Percentiles rank a stretch among this genome's conserved stretches.
These are phyloP conservation scores for Zarea fungicola DNA, from an alignment of 2,329 filamentous ascomycete genomes.

Conservation along the genomic window DNA sequence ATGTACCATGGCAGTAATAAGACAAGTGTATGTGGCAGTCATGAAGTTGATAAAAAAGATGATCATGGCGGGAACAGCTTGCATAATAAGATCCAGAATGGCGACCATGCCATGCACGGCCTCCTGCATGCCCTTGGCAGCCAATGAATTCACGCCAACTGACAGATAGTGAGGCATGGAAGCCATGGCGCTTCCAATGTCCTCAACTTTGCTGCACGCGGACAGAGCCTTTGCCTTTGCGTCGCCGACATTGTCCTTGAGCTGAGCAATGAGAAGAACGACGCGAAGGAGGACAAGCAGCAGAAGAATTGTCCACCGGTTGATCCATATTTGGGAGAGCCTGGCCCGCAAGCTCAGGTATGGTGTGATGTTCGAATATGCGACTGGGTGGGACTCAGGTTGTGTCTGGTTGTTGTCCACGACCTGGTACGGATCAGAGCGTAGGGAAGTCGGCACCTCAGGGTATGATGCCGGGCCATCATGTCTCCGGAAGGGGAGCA, in stretches of 20 bases:
- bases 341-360: slow-evolving; percentile 87
- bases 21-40: slow-evolving; percentile 82
- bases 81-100: slow-evolving; percentile 73
- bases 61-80: slow-evolving; percentile 79
- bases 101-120: slow-evolving; percentile 75
- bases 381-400: slow-evolving; percentile 39
- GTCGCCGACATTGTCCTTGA: slow-evolving; percentile 68
- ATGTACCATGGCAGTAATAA: slow-evolving; percentile 77
- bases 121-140: slow-evolving; percentile 72
- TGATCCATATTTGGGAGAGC: slow-evolving; percentile 95
- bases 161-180: slow-evolving; percentile 98
- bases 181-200: slow-evolving; percentile 89
- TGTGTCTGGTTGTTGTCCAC: slow-evolving; percentile 26
- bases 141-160: slow-evolving; percentile 79
- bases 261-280: slow-evolving; percentile 66
- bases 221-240: slow-evolving; percentile 79
- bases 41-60: slow-evolving; percentile 91
- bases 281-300: slow-evolving; percentile 78
- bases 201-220: slow-evolving; percentile 88
- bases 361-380: slow-evolving; percentile 70
- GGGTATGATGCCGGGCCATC: slow-evolving; percentile 29
- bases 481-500: slow-evolving; percentile 32
- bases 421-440: slow-evolving; percentile 32
- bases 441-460: slow-evolving; percentile 33
- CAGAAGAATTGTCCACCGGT: slow-evolving; percentile 90